Evolutionary conservation across 2,329 filamentous ascomycete genomes (phyloP).

Genomic region (Trichoderma hamatum): DNA sequence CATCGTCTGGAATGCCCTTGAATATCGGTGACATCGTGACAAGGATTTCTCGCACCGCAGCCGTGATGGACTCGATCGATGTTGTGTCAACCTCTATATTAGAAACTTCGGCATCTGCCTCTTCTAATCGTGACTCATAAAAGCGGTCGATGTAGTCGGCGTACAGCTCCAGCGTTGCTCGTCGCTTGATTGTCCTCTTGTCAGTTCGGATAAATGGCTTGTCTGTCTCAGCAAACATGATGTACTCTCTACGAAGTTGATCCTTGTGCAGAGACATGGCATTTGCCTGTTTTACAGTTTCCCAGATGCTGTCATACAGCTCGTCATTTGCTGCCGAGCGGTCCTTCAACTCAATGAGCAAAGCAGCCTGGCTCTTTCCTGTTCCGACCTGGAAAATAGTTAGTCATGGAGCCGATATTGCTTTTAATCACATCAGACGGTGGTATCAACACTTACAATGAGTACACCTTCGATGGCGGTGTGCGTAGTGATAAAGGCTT

Average conservation of each 20-base stretch:
- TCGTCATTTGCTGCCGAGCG: conserved; percentile 29
- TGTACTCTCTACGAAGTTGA: conserved; percentile 46
- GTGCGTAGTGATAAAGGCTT: conserved; percentile 35
- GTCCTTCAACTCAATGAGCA: conserved; percentile 38
- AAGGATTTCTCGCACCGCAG: not conserved
- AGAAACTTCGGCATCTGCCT: not conserved
- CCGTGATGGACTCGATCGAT: not conserved
- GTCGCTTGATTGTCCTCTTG: conserved; percentile 50
- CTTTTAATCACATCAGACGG: not conserved
- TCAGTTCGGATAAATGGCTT: conserved; percentile 50
- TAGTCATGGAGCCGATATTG: not conserved
- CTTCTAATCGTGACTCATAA: conserved; percentile 36
- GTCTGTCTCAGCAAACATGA: conserved; percentile 45
- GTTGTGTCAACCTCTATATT: not conserved
- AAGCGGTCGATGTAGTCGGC: conserved; percentile 50
- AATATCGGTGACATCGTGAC: not conserved
- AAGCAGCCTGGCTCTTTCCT: conserved; percentile 34
- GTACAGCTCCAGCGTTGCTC: conserved; percentile 46
- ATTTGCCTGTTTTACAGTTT: conserved; percentile 48
- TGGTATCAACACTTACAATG: conserved; percentile 3
- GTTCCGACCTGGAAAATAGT: conserved; percentile 30
- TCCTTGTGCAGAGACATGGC: conserved; percentile 44
- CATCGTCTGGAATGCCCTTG: not conserved
- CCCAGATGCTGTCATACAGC: conserved; percentile 50
- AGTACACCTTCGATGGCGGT: conserved; percentile 36